Percentiles rank a stretch among this genome's conserved stretches.
phyloP scores from a whole-genome alignment of 495 filamentous ascomycete genomes.

The Talaromyces adpressus region DNA sequence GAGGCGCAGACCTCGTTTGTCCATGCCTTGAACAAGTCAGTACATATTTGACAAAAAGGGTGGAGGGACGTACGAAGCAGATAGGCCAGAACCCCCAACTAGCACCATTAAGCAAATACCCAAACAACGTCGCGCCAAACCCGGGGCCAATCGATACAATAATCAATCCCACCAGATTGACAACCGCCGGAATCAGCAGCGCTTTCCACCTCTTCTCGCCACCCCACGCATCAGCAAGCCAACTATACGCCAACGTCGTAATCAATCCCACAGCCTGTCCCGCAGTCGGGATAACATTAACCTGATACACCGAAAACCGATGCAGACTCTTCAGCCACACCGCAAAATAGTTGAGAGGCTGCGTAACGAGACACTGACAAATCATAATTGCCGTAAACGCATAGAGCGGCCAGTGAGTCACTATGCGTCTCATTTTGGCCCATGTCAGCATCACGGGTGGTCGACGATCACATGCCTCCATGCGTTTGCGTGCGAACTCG shows the following conservation, averaged over 20 bases:
- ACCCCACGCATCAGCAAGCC: constrained; percentile 4
- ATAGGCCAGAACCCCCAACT: constrained; percentile 10
- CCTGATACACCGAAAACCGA: constrained; percentile 7
- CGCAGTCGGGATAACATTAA: constrained; percentile 7
- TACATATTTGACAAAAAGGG: not conserved
- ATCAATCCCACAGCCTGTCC: constrained; percentile 1
- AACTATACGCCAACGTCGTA: constrained; percentile 8
- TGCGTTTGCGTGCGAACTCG: constrained; percentile 1
- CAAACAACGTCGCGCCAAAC: constrained; percentile 16
- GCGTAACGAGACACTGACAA: constrained; percentile 6
- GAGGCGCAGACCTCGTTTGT: constrained; percentile 43
- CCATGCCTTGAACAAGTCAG: constrained; percentile 18
- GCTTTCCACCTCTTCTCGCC: constrained; percentile 2
- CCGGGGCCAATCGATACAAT: constrained; percentile 33
- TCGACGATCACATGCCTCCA: constrained; percentile 6
- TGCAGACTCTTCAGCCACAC: constrained; percentile 7
- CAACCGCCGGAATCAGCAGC: not conserved
- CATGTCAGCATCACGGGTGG: not conserved
- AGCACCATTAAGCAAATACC: constrained; percentile 7
- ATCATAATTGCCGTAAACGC: constrained; percentile 6
- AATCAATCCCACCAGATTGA: constrained; percentile 8
- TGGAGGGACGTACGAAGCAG: not conserved
- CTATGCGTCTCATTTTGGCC: constrained; percentile 7
- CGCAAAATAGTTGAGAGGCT: constrained; percentile 7
- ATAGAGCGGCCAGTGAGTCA: constrained; percentile 8